A percentile compares a stretch with the other conserved stretches of the same genome.
Conservation (phyloP, 2,329 filamentous ascomycete genomes). For the Botrytis paeoniae region DNA sequence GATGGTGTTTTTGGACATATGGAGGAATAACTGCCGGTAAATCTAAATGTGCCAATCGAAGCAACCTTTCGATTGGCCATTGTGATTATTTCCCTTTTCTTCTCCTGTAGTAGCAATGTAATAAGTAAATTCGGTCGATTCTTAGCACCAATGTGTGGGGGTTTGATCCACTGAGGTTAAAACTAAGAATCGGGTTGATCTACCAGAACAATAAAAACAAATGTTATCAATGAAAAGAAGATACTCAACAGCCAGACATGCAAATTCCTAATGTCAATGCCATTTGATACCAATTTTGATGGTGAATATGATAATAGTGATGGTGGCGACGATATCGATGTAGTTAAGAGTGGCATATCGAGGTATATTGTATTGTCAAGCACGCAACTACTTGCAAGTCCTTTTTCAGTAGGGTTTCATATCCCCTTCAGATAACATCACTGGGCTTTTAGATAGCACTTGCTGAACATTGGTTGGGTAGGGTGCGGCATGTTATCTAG, state of each 20-base stretch:
- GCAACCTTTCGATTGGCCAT: conserved; percentile 1
- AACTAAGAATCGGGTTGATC: conserved; percentile 55
- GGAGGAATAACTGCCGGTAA: conserved; percentile 65
- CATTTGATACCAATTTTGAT: not conserved
- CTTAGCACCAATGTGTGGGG: conserved; percentile 67
- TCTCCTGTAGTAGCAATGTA: conserved; percentile 27
- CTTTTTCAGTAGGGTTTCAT: not conserved
- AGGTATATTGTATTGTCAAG: not conserved
- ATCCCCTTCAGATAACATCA: not conserved
- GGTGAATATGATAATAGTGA: not conserved
- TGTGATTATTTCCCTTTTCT: conserved; percentile 27
- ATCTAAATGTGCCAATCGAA: conserved; percentile 11
- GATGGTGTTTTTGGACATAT: conserved; percentile 94
- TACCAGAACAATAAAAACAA: conserved; percentile 38
- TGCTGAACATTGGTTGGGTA: not conserved
- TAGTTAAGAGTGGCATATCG: not conserved
- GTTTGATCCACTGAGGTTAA: conserved; percentile 63
- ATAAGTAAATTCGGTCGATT: conserved; percentile 42
- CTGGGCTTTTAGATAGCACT: not conserved
- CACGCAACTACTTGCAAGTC: not conserved
- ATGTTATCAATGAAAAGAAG: conserved; percentile 2
- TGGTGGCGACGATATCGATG: not conserved
- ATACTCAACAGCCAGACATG: not conserved
- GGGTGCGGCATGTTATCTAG: not conserved
- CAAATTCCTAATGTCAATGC: not conserved